These are phyloP conservation scores for Cercophora newfieldiana DNA, from an alignment of 495 filamentous ascomycete genomes.

Conservation along the genomic window DNA sequence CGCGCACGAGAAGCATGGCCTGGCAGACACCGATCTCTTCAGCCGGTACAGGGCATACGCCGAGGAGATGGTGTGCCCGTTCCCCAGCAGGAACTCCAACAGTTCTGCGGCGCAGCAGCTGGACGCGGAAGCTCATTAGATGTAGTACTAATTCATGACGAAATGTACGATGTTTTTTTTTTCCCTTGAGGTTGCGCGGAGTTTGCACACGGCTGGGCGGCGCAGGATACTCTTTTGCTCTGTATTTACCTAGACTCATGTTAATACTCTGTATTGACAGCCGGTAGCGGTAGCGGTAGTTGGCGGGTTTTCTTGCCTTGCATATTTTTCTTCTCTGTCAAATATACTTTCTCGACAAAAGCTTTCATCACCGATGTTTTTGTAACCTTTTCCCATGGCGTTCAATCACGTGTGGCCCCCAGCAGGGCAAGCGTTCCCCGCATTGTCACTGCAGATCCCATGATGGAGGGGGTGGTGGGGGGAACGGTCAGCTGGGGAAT, in stretches of 20 bases:
- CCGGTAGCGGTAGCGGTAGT: too few relatives aligned
- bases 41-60: neutral
- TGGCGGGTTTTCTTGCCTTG: neutral
- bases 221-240: neutral
- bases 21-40: neutral
- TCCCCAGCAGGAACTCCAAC: neutral
- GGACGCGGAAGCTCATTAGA: neutral
- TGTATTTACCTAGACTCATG: neutral
- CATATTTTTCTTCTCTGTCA: neutral
- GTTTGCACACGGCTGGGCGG: neutral
- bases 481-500: neutral
- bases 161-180: neutral
- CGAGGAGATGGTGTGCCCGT: neutral
- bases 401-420: neutral
- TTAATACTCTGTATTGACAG: neutral
- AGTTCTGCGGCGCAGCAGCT: neutral
- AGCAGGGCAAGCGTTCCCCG: neutral
- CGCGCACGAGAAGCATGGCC: neutral
- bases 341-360: neutral
- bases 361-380: neutral
- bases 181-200: neutral
- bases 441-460: neutral
- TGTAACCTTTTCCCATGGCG: neutral
- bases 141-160: neutral
- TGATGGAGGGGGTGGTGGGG: neutral